Evolutionary conservation across 345 rosid species (phyloP).

Genomic region (Eutrema japonicum): DNA sequence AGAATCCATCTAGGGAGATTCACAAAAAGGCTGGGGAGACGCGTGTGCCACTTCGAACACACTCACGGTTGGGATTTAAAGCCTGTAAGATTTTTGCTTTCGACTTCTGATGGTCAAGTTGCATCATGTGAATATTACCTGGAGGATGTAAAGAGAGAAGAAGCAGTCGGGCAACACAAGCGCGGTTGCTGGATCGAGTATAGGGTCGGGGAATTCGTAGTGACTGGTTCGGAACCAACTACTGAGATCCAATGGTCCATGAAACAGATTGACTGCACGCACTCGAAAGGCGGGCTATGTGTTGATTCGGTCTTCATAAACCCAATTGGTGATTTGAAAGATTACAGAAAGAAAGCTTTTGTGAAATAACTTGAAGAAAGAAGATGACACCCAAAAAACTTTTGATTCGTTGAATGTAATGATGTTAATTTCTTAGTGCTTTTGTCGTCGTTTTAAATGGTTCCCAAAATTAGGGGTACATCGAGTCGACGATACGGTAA

Average conservation of each 20-base stretch:
- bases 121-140: conserved; percentile 63
- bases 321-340: conserved; percentile 67
- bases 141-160: conserved; percentile 59
- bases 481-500: conserved; percentile 27
- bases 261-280: conserved; percentile 98
- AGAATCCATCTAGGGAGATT: conserved; percentile 89
- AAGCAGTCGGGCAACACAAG: conserved; percentile 61
- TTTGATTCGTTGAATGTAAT: conserved; percentile 27
- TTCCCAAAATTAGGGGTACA: conserved; percentile 28
- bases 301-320: conserved; percentile 87
- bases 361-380: conserved; percentile 16
- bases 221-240: conserved; percentile 58
- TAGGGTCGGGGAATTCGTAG: conserved; percentile 78
- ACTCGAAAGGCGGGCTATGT: conserved; percentile 91
- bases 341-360: conserved; percentile 47
- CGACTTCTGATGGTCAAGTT: conserved; percentile 73
- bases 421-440: conserved; percentile 7
- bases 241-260: conserved; percentile 80
- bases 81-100: conserved; percentile 67
- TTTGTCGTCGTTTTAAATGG: conserved; percentile 18
- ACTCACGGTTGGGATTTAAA: conserved; percentile 90
- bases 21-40: conserved; percentile 71
- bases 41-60: conserved; percentile 67
- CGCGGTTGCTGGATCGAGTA: conserved; percentile 92
- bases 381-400: conserved; percentile 7